These are phyloP conservation scores for Saccharomyces hybrid DNA, from an alignment of 1,139 yeast genomes.

Conservation along the genomic window DNA sequence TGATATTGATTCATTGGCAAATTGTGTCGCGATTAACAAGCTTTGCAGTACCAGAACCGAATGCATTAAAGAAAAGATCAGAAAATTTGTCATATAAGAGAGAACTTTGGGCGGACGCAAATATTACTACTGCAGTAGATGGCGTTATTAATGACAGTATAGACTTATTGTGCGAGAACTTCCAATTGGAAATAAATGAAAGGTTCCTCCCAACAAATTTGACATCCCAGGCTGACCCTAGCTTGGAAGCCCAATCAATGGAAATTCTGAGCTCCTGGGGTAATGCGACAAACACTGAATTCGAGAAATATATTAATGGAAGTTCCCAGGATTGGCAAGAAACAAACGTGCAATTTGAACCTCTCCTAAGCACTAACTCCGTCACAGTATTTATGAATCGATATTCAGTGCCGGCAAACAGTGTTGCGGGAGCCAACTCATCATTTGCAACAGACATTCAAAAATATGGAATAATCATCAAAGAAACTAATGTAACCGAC, in stretches of 20 bases:
- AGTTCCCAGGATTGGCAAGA: neutral
- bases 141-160: neutral
- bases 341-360: neutral
- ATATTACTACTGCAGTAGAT: neutral
- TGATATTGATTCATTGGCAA: conserved; percentile 9
- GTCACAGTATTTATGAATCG: neutral
- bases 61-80: neutral
- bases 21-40: conserved; percentile 3
- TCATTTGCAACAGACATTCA: neutral
- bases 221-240: neutral
- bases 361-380: neutral
- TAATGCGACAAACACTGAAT: neutral
- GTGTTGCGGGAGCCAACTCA: too few relatives aligned
- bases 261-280: neutral
- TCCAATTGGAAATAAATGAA: neutral
- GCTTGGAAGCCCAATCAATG: neutral
- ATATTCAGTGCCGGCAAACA: too few relatives aligned
- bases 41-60: neutral
- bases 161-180: neutral
- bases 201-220: neutral
- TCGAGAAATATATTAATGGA: neutral
- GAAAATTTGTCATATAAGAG: neutral
- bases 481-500: neutral
- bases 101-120: neutral
- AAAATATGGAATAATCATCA: neutral